Evolutionary conservation across 345 rosid species (phyloP).

Genomic region (Carallia pectinifolia): DNA sequence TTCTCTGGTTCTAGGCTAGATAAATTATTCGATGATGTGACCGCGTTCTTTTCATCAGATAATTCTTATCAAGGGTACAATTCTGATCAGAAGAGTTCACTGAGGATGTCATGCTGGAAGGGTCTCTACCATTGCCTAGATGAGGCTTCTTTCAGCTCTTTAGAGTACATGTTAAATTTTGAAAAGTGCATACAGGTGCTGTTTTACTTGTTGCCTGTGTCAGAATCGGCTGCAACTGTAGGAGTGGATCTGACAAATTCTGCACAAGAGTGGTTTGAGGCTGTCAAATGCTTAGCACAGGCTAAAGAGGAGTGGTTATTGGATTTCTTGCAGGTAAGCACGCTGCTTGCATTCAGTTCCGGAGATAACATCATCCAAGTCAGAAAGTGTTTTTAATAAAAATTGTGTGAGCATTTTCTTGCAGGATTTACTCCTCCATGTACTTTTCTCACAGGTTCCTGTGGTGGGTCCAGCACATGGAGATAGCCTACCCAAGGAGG

Average conservation of each 20-base stretch:
- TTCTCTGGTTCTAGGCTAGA: slow-evolving; percentile 79
- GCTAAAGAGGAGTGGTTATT: slow-evolving; percentile 61
- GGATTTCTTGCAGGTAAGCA: slow-evolving; percentile 66
- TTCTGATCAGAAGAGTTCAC: slow-evolving; percentile 44
- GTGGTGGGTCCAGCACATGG: slow-evolving; percentile 39
- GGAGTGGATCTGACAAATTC: slow-evolving; percentile 30
- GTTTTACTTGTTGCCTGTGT: slow-evolving; percentile 55
- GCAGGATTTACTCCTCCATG: not conserved
- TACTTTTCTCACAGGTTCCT: slow-evolving; percentile 38
- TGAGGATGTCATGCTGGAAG: slow-evolving; percentile 75
- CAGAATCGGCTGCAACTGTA: slow-evolving; percentile 27
- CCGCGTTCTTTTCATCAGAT: slow-evolving; percentile 46
- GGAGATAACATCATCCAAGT: too few species aligned
- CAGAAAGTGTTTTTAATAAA: too few species aligned
- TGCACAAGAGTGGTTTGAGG: slow-evolving; percentile 62
- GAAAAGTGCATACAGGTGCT: slow-evolving; percentile 71
- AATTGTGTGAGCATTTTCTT: not conserved
- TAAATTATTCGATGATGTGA: slow-evolving; percentile 64
- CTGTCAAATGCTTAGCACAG: slow-evolving; percentile 68
- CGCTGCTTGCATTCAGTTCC: not conserved
- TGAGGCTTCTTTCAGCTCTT: slow-evolving; percentile 57
- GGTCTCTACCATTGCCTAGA: slow-evolving; percentile 71
- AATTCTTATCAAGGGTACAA: slow-evolving; percentile 40
- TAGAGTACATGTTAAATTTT: slow-evolving; percentile 45
- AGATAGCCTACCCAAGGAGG: slow-evolving; percentile 29